These are phyloP conservation scores for Cercospora brassicicola DNA, from an alignment of 2,329 filamentous ascomycete species.

Conservation along the genomic window DNA sequence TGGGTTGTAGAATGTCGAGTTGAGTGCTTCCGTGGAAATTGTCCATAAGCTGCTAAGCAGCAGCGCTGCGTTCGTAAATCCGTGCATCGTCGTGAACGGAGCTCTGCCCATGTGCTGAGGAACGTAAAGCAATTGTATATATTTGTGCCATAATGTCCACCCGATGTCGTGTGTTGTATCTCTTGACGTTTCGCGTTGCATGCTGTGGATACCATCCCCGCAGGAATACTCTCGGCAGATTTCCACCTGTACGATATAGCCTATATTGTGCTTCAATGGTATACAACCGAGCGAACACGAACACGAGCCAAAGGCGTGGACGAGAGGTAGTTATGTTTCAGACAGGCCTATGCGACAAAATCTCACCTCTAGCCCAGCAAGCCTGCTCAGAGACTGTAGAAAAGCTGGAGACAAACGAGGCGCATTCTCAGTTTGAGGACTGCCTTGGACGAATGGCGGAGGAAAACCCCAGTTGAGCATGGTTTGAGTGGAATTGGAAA, in stretches of 20 bases:
- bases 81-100: background rate
- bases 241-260: background rate
- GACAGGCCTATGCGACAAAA: too few species aligned
- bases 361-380: too few species aligned
- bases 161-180: background rate
- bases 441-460: background rate
- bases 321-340: too few species aligned
- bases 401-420: too few species aligned
- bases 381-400: too few species aligned
- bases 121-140: background rate
- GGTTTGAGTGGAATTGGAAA: too few species aligned
- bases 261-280: background rate
- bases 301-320: too few species aligned
- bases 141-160: background rate
- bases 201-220: background rate
- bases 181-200: background rate
- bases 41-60: background rate
- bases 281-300: too few species aligned
- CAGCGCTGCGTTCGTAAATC: background rate
- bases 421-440: too few species aligned
- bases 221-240: background rate
- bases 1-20: slow-evolving; percentile 43
- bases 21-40: background rate
- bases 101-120: background rate
- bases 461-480: too few species aligned